phyloP scores from a whole-genome alignment of 2,329 filamentous ascomycete species.

The Raffaelea ambrosiae region DNA sequence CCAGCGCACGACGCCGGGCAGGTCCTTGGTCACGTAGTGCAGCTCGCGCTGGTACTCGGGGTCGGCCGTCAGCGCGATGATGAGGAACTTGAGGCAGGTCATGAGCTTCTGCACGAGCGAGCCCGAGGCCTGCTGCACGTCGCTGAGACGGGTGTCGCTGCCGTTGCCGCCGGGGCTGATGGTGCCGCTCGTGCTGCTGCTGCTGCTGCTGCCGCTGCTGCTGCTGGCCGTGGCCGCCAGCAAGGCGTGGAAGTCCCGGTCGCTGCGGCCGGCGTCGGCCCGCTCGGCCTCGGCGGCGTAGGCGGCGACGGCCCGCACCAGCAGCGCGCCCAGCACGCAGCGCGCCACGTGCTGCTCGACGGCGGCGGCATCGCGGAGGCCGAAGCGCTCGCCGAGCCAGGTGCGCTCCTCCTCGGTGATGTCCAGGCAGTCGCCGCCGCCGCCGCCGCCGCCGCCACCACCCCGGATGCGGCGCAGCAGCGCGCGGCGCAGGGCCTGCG shows the following conservation, averaged over 20 bases:
- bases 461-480: background rate
- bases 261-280: background rate
- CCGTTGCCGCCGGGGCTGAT: no score
- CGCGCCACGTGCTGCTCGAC: slow-evolving; percentile 7
- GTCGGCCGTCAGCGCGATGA: slow-evolving; percentile 32
- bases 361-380: background rate
- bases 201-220: no score
- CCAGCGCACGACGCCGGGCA: slow-evolving; percentile 4
- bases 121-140: background rate
- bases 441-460: no score
- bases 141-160: background rate
- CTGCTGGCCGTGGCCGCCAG: no score
- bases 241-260: no score
- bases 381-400: slow-evolving; percentile 2
- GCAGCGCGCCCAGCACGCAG: slow-evolving; percentile 5
- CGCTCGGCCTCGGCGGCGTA: slow-evolving; percentile 1
- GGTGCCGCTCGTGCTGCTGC: no score
- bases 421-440: background rate
- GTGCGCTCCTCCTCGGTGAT: background rate
- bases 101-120: slow-evolving; percentile 4
- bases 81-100: slow-evolving; percentile 26
- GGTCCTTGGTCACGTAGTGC: slow-evolving; percentile 19
- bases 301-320: background rate
- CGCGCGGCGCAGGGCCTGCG: slow-evolving; percentile 2
- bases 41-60: slow-evolving; percentile 34